Percentiles rank a stretch among this genome's conserved stretches.
phyloP scores from a whole-genome alignment of 345 rosid species.

The Heritiera fomes region DNA sequence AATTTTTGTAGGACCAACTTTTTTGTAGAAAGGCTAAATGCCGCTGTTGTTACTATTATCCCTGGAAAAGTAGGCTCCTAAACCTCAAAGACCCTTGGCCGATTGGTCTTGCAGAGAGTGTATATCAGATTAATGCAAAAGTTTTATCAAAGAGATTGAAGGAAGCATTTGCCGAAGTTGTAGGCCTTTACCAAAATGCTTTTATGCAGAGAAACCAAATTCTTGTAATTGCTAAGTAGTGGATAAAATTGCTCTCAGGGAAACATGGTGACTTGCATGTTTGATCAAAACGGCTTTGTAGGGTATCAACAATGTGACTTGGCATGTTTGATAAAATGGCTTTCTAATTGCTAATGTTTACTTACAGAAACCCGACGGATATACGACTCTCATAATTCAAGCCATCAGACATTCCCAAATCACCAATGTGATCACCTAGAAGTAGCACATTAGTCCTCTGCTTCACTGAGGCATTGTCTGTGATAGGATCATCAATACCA shows the following conservation, averaged over 20 bases:
- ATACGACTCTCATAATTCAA: constrained; percentile 70
- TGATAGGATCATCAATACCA: constrained; percentile 33
- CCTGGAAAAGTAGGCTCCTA: neutral
- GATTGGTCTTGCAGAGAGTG: neutral
- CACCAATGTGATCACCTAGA: constrained; percentile 86
- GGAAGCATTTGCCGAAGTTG: neutral
- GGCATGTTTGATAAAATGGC: no score
- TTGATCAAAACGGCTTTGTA: no score
- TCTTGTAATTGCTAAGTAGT: neutral
- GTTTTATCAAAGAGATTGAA: neutral
- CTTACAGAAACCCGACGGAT: constrained; percentile 85
- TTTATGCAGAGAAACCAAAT: neutral
- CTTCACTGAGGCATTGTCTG: constrained; percentile 51
- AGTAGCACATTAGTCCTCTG: constrained; percentile 79
- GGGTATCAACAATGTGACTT: no score
- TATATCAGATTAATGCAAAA: neutral
- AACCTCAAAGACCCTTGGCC: neutral
- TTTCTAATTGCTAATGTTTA: neutral
- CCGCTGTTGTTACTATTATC: no score
- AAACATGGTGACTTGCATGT: neutral
- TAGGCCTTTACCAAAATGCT: neutral
- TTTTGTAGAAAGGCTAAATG: neutral
- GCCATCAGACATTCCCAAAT: constrained; percentile 89
- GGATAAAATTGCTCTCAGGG: neutral
- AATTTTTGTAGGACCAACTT: neutral